Percentiles rank a stretch among this genome's conserved stretches.
Conservation (phyloP, 257 asterid genomes). For the Penstemon newberryi region DNA sequence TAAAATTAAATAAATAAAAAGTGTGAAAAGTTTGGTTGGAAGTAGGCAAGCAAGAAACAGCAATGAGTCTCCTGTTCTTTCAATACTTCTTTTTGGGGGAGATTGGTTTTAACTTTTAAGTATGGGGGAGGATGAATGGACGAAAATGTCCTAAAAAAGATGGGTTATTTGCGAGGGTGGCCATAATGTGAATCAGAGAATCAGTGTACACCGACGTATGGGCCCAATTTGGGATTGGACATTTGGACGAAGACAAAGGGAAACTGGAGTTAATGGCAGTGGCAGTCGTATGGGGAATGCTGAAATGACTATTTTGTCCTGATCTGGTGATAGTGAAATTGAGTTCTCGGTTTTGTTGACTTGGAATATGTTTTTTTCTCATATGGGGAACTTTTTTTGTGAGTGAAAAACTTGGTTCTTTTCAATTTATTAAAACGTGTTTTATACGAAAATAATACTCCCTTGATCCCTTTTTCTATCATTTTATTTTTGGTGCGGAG, state of each 20-base stretch:
- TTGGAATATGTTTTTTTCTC: conserved; percentile 9
- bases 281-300: conserved; percentile 29
- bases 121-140: conserved; percentile 1
- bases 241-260: conserved; percentile 29
- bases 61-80: neutral
- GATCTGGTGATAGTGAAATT: conserved; percentile 30
- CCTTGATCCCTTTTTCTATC: no score
- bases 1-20: neutral
- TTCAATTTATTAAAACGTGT: no score
- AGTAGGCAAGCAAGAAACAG: conserved; percentile 26
- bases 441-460: no score
- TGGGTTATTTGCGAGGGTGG: conserved; percentile 5
- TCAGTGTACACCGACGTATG: conserved; percentile 29
- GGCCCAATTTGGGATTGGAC: conserved; percentile 25
- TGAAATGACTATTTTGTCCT: conserved; percentile 41
- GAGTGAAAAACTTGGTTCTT: conserved; percentile 18
- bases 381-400: neutral
- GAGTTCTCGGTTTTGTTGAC: conserved; percentile 18
- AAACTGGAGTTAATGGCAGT: conserved; percentile 29
- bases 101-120: neutral
- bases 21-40: conserved; percentile 23
- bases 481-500: no score
- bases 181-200: conserved; percentile 12
- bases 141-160: conserved; percentile 21
- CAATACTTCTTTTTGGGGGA: neutral